phyloP scores from a whole-genome alignment of 345 rosid genomes.

The Sisymbrium altissimum region DNA sequence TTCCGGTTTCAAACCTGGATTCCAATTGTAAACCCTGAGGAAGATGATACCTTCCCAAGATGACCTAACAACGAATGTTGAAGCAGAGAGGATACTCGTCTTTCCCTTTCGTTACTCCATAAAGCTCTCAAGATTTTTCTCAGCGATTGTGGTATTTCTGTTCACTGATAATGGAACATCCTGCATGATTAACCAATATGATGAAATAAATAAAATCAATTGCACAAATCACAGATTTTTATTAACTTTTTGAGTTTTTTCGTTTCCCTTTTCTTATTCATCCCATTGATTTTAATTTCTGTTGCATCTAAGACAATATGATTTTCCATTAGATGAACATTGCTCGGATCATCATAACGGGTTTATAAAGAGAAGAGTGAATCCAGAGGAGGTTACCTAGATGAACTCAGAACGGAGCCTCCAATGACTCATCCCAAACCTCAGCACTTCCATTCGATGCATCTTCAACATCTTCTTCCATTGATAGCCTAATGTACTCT shows the following conservation, averaged over 20 bases:
- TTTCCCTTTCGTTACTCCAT: not conserved
- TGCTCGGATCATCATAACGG: not conserved
- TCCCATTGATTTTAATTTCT: not conserved
- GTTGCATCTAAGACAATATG: not conserved
- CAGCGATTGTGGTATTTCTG: constrained; percentile 3
- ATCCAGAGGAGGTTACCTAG: constrained; percentile 30
- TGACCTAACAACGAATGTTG: constrained; percentile 22
- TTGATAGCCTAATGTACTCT: constrained; percentile 92
- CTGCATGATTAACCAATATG: constrained; percentile 15
- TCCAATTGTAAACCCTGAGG: not conserved
- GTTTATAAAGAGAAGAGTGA: not conserved
- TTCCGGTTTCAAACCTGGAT: constrained; percentile 2
- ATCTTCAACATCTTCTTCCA: constrained; percentile 99
- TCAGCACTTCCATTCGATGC: constrained; percentile 98
- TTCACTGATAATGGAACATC: not conserved
- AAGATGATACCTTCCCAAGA: constrained; percentile 1
- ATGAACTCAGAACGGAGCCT: constrained; percentile 82
- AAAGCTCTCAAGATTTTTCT: constrained; percentile 8
- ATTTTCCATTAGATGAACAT: not conserved
- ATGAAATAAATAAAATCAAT: not conserved
- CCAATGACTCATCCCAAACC: constrained; percentile 97
- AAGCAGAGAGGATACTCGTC: not conserved
- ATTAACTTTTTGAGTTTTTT: not conserved
- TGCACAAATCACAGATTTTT: not conserved
- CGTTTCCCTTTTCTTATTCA: not conserved